Conservation (phyloP, 2,329 filamentous ascomycete genomes). For the Thermothelomyces thermophilus region DNA sequence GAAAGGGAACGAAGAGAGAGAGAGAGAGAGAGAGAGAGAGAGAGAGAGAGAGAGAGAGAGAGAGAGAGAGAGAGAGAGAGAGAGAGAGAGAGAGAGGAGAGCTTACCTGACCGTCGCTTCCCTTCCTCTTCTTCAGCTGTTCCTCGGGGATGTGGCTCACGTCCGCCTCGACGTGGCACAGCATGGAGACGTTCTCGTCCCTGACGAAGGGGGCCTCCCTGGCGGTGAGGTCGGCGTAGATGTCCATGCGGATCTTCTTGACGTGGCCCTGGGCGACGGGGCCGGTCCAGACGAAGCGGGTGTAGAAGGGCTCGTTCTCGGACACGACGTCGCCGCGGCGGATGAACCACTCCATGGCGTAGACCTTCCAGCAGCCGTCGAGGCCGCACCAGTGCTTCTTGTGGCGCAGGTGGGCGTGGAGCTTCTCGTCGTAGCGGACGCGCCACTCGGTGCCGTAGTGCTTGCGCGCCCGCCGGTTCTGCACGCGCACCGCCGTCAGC, state of each 20-base stretch:
- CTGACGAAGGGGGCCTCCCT: conserved; percentile 29
- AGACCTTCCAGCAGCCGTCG: conserved; percentile 33
- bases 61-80: neutral
- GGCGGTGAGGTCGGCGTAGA: conserved; percentile 31
- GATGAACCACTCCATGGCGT: conserved; percentile 41
- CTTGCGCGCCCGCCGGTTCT: conserved; percentile 37
- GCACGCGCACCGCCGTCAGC: conserved; percentile 33
- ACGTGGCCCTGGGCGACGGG: conserved; percentile 31
- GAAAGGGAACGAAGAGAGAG: neutral
- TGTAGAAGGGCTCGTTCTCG: conserved; percentile 34
- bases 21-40: neutral
- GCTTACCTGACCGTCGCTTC: conserved; percentile 31
- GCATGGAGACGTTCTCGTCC: conserved; percentile 32
- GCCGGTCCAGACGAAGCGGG: conserved; percentile 29
- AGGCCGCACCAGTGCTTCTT: conserved; percentile 34
- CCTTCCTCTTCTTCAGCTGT: conserved; percentile 29
- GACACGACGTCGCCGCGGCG: conserved; percentile 34
- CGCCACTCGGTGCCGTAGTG: conserved; percentile 37
- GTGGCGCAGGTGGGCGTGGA: conserved; percentile 28
- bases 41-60: neutral
- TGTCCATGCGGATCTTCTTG: conserved; percentile 30
- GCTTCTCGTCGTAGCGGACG: conserved; percentile 28
- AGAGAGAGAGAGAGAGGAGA: neutral
- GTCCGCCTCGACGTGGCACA: conserved; percentile 36
- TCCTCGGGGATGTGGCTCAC: conserved; percentile 36